These are phyloP conservation scores for Eutrema yunnanense DNA, from an alignment of 345 rosid genomes.

Conservation along the genomic window DNA sequence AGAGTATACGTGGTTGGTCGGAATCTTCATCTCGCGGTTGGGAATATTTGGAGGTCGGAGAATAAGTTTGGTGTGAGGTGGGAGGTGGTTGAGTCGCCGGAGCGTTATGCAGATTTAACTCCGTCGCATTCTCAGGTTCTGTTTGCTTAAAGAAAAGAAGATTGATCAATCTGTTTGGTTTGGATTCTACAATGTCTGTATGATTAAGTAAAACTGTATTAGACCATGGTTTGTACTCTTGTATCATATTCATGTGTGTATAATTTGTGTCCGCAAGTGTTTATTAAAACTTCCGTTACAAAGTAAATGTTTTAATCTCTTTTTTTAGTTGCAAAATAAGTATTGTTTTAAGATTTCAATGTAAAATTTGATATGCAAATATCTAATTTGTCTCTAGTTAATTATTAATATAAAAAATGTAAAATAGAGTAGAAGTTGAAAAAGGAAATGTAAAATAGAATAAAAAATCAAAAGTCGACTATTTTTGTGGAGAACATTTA, in stretches of 20 bases:
- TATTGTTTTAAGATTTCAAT: no score
- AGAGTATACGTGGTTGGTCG: slow-evolving; percentile 77
- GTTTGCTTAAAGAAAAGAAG: slow-evolving; percentile 46
- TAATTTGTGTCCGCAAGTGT: slow-evolving; percentile 7
- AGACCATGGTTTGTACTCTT: background rate
- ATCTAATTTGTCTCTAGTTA: no score
- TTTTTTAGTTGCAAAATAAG: no score
- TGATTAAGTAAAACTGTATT: slow-evolving; percentile 2
- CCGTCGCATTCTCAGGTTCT: slow-evolving; percentile 79
- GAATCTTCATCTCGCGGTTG: slow-evolving; percentile 66
- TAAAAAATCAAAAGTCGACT: no score
- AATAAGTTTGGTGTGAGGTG: slow-evolving; percentile 51
- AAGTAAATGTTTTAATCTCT: no score
- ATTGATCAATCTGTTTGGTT: background rate
- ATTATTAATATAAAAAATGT: no score
- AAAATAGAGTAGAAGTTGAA: no score
- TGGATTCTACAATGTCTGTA: background rate
- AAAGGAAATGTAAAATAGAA: no score
- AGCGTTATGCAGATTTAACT: slow-evolving; percentile 54
- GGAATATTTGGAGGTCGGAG: slow-evolving; percentile 41
- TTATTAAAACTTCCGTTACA: background rate
- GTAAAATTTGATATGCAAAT: no score
- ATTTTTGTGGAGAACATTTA: no score
- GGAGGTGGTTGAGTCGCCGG: slow-evolving; percentile 64
- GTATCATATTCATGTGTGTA: slow-evolving; percentile 8